Evolutionary conservation across 176 grass and related monocot species (phyloP).

Genomic region (Carex parvula): DNA sequence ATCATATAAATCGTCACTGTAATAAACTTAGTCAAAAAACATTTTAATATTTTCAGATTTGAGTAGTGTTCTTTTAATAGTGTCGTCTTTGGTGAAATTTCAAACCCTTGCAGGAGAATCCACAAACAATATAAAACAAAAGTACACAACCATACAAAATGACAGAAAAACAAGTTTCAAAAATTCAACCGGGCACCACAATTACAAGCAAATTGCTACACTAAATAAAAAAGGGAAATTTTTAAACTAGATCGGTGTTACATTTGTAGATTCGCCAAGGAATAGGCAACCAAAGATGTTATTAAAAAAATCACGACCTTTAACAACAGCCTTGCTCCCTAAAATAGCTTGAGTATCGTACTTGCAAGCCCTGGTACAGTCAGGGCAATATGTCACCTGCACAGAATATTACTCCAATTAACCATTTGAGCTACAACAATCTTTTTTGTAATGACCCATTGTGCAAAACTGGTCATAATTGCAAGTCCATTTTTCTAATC

Average conservation of each 20-base stretch:
- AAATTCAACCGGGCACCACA: not conserved
- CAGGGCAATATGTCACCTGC: conserved; percentile 95
- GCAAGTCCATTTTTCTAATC: not conserved
- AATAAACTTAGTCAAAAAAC: not conserved
- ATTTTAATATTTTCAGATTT: not conserved
- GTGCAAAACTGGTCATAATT: not conserved
- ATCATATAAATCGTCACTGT: not conserved
- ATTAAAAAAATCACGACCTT: conserved; percentile 75
- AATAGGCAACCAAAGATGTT: conserved; percentile 86
- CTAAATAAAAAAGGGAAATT: not conserved
- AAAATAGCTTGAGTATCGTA: conserved; percentile 60
- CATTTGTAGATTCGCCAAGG: conserved; percentile 58
- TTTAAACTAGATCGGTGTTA: conserved; percentile 40
- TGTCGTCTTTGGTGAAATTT: not conserved
- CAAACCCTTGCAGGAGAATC: not conserved
- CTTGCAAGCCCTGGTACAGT: conserved; percentile 84
- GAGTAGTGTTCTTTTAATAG: not conserved
- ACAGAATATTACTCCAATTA: not conserved
- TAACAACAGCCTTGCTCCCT: conserved; percentile 31
- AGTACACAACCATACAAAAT: not conserved
- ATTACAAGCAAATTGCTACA: not conserved
- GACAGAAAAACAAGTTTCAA: not conserved
- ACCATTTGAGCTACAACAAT: not conserved
- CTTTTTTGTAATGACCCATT: not conserved
- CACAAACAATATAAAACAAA: not conserved